Evolutionary conservation across 768 basidiomycete species (phyloP), one percentile per base, ranked within the genome.

Genomic region (Boletellus emodensis): DNA sequence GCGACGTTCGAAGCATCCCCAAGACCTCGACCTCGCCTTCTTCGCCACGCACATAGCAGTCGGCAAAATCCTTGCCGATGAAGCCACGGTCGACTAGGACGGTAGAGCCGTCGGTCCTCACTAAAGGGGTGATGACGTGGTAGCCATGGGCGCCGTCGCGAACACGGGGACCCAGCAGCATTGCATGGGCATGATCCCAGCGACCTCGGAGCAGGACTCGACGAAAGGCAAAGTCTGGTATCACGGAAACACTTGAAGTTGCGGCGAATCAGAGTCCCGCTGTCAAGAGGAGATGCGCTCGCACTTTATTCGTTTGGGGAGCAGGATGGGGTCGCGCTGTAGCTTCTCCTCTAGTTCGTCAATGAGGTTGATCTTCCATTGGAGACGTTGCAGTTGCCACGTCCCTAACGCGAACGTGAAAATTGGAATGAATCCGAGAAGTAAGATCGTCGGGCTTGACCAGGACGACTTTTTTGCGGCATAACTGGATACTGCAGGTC

Each of bases 341-440:
- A 98, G 71, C 70, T 96, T 95, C 68, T 90, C 84, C 65, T 96
- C 88, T 33, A 98, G 76, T 61, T 97, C 90, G 57, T 96, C 90
- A 54, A 98, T 97, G 44, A 99, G 76, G 46, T 82, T 81, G 40
- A 95, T 75, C 70, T 99, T 99, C 96, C 96, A 99, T 66, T 90
- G 81, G 28, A 98, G 78, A 42, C 96, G 82, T 59, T 90, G 81
- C 30, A 99, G 73, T 70, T 99, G 96, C 95, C 95, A 98, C 17
- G 83, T 81, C 15, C 96, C 95, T 53, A 99, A 74, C 14, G 78
- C 87, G 57, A 94, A 92, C 0, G 93, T 92, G 63, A 96, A 84
- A 53, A 97, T 72, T 1, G 96, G 96, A 48, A 96, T 88, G 58
- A 88, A 79, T 30, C 90, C 90, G 52, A 94, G 72, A 28, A 92